phyloP scores from a whole-genome alignment of 2,329 filamentous ascomycete species.

The Metarhizium sp. region DNA sequence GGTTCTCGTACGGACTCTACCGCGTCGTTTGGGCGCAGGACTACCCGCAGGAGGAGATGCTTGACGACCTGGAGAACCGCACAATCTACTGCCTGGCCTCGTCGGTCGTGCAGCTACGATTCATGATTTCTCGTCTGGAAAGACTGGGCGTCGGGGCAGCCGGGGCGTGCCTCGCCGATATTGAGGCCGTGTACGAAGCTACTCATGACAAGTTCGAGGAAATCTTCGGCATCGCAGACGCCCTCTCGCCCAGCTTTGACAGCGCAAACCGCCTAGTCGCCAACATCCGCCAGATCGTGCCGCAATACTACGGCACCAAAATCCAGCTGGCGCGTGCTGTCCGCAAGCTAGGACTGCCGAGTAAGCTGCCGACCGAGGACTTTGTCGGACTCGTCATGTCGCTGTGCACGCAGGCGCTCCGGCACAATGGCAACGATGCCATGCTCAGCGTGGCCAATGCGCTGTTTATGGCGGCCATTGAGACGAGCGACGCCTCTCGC shows the following conservation, averaged over 20 bases:
- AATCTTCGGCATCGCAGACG: conserved; percentile 16
- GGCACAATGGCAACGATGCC: conserved; percentile 21
- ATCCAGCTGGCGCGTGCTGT: conserved; percentile 15
- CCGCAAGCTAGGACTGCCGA: conserved; percentile 4
- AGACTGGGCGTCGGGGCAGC: conserved; percentile 13
- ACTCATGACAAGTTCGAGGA: conserved; percentile 15
- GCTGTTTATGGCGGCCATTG: conserved; percentile 24
- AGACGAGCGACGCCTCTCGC: conserved; percentile 22
- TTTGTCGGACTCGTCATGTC: conserved; percentile 16
- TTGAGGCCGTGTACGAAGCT: conserved; percentile 13
- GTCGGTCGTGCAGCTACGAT: conserved; percentile 20
- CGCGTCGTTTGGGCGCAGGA: conserved; percentile 22
- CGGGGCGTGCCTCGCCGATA: conserved; percentile 9
- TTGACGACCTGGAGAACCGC: conserved; percentile 26
- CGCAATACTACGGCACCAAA: conserved; percentile 23
- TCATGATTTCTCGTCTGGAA: conserved; percentile 21
- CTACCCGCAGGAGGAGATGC: conserved; percentile 23
- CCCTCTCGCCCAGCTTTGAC: conserved; percentile 15
- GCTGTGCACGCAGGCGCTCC: conserved; percentile 22
- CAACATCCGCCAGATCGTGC: conserved; percentile 25
- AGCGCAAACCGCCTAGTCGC: conserved; percentile 20
- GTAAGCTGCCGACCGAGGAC: conserved; percentile 5
- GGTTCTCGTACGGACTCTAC: conserved; percentile 23
- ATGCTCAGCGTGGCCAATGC: conserved; percentile 24
- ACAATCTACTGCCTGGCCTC: conserved; percentile 21